A percentile compares a stretch with the other conserved stretches of the same genome.
phyloP scores from a whole-genome alignment of 2,329 filamentous ascomycete genomes.

The Grosmannia penicillata region DNA sequence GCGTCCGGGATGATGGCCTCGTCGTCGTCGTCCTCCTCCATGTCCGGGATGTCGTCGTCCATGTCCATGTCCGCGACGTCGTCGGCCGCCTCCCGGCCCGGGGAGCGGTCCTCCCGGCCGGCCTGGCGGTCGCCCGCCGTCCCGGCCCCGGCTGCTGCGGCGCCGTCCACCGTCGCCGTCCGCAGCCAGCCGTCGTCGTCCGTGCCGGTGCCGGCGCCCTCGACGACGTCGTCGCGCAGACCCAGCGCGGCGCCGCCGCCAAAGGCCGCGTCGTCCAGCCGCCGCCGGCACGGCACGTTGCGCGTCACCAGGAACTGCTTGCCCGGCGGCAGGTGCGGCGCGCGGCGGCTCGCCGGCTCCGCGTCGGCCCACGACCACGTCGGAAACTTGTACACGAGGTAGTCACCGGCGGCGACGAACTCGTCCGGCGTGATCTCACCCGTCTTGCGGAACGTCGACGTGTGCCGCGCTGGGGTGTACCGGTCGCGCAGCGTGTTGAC shows the following conservation, averaged over 20 bases:
- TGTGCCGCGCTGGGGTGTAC: constrained; percentile 78
- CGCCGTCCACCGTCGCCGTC: constrained; percentile 39
- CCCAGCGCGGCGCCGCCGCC: constrained; percentile 71
- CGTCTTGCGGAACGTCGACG: constrained; percentile 82
- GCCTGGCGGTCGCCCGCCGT: constrained; percentile 85
- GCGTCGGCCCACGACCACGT: constrained; percentile 96
- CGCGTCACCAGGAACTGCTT: constrained; percentile 95
- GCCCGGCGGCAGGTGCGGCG: constrained; percentile 64
- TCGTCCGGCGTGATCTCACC: constrained; percentile 96
- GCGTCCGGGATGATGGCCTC: constrained; percentile 88
- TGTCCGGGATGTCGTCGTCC: constrained; percentile 80
- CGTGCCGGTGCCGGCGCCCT: constrained; percentile 36
- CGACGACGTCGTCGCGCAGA: constrained; percentile 30
- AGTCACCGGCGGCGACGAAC: constrained; percentile 90
- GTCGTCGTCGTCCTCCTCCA: constrained; percentile 96
- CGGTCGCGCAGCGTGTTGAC: constrained; percentile 85
- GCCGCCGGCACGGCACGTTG: constrained; percentile 82
- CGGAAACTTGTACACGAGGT: constrained; percentile 97
- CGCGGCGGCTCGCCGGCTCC: constrained; percentile 63
- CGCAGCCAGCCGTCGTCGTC: constrained; percentile 85
- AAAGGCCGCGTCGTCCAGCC: constrained; percentile 86
- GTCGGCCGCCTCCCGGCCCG: no score
- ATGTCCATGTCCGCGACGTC: constrained; percentile 36
- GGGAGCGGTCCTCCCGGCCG: no score
- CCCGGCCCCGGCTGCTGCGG: not conserved